Percentiles rank a stretch among this genome's conserved stretches.
These are phyloP conservation scores for Alternaria gaisen DNA, from an alignment of 2,329 filamentous ascomycete genomes.

Conservation along the genomic window DNA sequence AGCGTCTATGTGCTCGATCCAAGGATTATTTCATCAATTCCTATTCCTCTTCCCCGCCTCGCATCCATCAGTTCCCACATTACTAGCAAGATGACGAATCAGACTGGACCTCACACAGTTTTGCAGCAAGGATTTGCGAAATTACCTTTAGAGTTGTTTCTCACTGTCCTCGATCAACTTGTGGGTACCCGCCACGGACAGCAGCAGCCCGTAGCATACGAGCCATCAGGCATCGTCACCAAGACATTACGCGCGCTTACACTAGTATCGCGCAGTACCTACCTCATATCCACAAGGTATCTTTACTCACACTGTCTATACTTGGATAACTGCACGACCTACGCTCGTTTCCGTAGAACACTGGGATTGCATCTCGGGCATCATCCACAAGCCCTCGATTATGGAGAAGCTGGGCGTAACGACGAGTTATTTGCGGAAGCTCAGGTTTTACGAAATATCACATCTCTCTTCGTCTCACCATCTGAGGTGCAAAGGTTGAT, in stretches of 20 bases:
- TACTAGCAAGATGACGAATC: background rate
- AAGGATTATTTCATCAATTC: background rate
- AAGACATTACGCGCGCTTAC: conserved; percentile 38
- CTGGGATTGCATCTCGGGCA: conserved; percentile 29
- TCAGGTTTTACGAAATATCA: conserved; percentile 24
- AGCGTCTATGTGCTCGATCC: background rate
- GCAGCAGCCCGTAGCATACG: conserved; percentile 30
- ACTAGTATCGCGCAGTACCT: conserved; percentile 31
- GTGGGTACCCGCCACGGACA: conserved; percentile 25
- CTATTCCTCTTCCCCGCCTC: background rate
- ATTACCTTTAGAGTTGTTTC: conserved; percentile 39
- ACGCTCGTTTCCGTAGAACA: conserved; percentile 33
- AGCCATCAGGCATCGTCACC: conserved; percentile 28
- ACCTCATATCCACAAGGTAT: conserved; percentile 34
- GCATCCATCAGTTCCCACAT: background rate
- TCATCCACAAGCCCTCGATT: conserved; percentile 34
- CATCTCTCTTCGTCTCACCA: conserved; percentile 36
- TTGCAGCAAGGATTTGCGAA: background rate
- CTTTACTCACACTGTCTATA: conserved; percentile 40
- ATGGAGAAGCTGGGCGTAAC: conserved; percentile 31
- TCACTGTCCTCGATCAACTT: conserved; percentile 40
- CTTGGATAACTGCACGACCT: conserved; percentile 29
- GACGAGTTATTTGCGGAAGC: conserved; percentile 26
- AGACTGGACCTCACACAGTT: background rate
- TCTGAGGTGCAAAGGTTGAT: conserved; percentile 4